Evolutionary conservation across 495 filamentous ascomycete genomes (phyloP).

Genomic region (Aeminium ludgeri): DNA sequence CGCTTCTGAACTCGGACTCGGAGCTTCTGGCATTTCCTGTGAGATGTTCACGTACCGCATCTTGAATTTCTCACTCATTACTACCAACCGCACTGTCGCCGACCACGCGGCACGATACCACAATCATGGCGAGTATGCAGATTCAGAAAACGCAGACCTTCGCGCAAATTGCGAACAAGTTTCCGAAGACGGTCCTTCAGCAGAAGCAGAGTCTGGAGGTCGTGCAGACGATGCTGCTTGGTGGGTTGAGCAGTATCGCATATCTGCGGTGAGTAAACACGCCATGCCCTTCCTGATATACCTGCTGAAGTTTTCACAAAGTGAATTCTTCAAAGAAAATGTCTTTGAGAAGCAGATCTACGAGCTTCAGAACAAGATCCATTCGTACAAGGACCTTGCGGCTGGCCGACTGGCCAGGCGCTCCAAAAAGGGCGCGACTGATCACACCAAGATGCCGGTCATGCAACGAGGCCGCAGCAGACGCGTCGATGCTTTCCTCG

Average conservation of each 20-base stretch:
- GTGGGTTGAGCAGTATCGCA: constrained; percentile 17
- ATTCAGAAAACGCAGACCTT: constrained; percentile 8
- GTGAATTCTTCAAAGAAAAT: constrained; percentile 17
- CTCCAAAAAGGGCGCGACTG: constrained; percentile 6
- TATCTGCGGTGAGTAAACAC: constrained; percentile 19
- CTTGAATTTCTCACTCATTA: neutral
- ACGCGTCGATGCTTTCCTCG: constrained; percentile 27
- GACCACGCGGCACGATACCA: no score
- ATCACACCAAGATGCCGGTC: constrained; percentile 20
- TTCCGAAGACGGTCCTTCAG: constrained; percentile 10
- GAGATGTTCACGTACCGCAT: neutral
- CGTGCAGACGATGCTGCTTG: constrained; percentile 33
- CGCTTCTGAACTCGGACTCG: no score
- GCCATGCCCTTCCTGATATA: no score
- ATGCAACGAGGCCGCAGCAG: constrained; percentile 23
- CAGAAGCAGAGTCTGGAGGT: constrained; percentile 34
- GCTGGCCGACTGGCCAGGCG: constrained; percentile 14
- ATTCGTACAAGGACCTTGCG: constrained; percentile 20
- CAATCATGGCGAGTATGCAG: constrained; percentile 13
- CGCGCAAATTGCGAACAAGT: constrained; percentile 1
- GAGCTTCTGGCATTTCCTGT: no score
- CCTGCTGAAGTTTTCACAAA: no score
- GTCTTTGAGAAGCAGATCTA: constrained; percentile 19
- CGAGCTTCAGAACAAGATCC: constrained; percentile 7
- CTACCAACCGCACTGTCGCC: neutral